phyloP scores from a whole-genome alignment of 75 land plant genomes.

The Larix kaempferi region DNA sequence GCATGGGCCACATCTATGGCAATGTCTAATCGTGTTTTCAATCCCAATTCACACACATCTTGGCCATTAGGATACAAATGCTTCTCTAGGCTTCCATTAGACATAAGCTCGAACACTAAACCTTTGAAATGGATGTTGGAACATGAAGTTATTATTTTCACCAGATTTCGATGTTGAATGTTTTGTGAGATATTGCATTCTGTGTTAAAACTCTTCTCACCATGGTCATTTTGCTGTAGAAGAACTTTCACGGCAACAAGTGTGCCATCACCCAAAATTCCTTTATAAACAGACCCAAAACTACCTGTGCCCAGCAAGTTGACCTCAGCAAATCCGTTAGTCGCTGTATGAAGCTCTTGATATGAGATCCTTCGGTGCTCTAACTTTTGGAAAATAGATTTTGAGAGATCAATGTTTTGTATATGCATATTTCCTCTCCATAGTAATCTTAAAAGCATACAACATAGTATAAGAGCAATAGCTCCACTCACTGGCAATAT shows the following conservation, averaged over 20 bases:
- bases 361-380: constrained; percentile 44
- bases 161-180: constrained; percentile 65
- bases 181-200: constrained; percentile 50
- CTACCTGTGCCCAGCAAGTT: constrained; percentile 58
- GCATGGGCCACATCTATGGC: constrained; percentile 61
- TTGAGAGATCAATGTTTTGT: neutral
- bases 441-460: neutral
- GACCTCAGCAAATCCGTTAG: constrained; percentile 38
- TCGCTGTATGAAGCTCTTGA: constrained; percentile 48
- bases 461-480: constrained; percentile 18
- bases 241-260: constrained; percentile 67
- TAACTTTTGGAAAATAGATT: neutral
- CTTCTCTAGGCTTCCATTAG: constrained; percentile 76
- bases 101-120: constrained; percentile 66
- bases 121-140: constrained; percentile 50
- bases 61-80: constrained; percentile 31
- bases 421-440: constrained; percentile 3
- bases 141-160: constrained; percentile 54
- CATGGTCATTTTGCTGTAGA: constrained; percentile 13
- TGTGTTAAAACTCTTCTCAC: constrained; percentile 38
- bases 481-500: constrained; percentile 14
- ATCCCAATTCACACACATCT: constrained; percentile 11
- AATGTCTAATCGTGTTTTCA: constrained; percentile 41
- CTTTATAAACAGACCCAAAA: constrained; percentile 72
- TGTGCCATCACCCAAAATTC: constrained; percentile 38